Conservation (phyloP, 2,329 filamentous ascomycete genomes). For the Penicillium sp. region DNA sequence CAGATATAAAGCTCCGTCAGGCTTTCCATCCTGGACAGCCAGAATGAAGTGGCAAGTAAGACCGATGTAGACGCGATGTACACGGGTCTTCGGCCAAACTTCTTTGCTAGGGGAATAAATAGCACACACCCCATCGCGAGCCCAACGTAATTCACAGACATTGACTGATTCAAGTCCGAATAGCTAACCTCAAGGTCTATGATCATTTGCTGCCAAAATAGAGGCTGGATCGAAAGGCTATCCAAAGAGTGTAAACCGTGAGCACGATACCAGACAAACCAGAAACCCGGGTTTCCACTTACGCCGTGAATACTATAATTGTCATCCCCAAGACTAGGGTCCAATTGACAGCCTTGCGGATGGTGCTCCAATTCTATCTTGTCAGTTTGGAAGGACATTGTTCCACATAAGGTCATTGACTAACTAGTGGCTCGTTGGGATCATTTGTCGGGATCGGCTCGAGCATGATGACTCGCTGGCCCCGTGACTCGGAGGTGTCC, state of each 20-base stretch:
- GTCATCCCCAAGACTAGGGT: conserved; percentile 48
- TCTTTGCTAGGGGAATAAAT: conserved; percentile 53
- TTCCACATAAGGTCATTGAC: neutral
- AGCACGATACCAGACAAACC: neutral
- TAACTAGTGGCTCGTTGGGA: conserved; percentile 39
- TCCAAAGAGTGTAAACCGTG: neutral
- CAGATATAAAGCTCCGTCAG: conserved; percentile 49
- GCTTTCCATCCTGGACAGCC: conserved; percentile 48
- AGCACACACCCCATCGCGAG: conserved; percentile 51
- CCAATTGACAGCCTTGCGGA: conserved; percentile 49
- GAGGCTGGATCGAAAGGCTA: conserved; percentile 44
- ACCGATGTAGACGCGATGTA: conserved; percentile 50
- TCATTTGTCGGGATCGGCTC: conserved; percentile 42
- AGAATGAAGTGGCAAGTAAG: conserved; percentile 45
- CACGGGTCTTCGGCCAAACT: conserved; percentile 51
- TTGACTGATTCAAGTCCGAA: conserved; percentile 49
- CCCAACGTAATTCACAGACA: conserved; percentile 51
- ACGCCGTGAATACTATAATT: conserved; percentile 48
- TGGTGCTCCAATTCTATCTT: conserved; percentile 49
- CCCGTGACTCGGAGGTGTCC: conserved; percentile 9
- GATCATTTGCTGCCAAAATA: conserved; percentile 53
- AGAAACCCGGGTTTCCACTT: neutral
- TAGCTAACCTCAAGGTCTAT: conserved; percentile 49
- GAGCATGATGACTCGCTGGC: conserved; percentile 32
- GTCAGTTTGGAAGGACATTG: neutral